Percentiles rank a stretch among this genome's conserved stretches.
phyloP scores from a whole-genome alignment of 768 basidiomycete genomes.

The Suillus hirtellus region DNA sequence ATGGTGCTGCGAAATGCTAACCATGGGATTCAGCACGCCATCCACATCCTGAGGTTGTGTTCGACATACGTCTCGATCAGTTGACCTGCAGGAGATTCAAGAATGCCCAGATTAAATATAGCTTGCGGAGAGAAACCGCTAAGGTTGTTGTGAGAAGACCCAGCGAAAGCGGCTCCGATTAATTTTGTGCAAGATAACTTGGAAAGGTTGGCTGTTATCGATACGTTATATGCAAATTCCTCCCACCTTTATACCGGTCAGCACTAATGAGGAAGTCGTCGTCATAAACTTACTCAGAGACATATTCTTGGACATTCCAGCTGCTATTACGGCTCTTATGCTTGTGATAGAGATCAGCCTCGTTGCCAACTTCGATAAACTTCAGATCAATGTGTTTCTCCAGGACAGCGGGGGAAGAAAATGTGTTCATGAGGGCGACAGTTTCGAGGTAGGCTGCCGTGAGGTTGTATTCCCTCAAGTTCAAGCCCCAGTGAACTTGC shows the following conservation, averaged over 20 bases:
- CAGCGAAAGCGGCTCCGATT: constrained; percentile 51
- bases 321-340: constrained; percentile 43
- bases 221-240: constrained; percentile 50
- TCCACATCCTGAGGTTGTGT: constrained; percentile 37
- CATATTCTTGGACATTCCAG: constrained; percentile 47
- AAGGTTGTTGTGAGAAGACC: constrained; percentile 42
- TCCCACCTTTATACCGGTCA: constrained; percentile 47
- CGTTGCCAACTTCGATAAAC: constrained; percentile 64
- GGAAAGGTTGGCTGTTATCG: constrained; percentile 39
- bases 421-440: constrained; percentile 48
- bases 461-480: constrained; percentile 56
- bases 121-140: constrained; percentile 62
- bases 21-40: constrained; percentile 5
- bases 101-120: constrained; percentile 52
- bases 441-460: constrained; percentile 51
- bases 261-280: neutral
- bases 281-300: constrained; percentile 44
- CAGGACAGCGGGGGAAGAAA: constrained; percentile 41
- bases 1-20: constrained; percentile 41
- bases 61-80: constrained; percentile 53
- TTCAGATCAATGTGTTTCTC: constrained; percentile 48
- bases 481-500: constrained; percentile 66
- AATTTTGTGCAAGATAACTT: constrained; percentile 43
- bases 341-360: constrained; percentile 54
- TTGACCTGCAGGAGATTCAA: constrained; percentile 46